Base-by-base conservation (phyloP, 345 rosid genomes). In the Euphorbia lathyris region DNA sequence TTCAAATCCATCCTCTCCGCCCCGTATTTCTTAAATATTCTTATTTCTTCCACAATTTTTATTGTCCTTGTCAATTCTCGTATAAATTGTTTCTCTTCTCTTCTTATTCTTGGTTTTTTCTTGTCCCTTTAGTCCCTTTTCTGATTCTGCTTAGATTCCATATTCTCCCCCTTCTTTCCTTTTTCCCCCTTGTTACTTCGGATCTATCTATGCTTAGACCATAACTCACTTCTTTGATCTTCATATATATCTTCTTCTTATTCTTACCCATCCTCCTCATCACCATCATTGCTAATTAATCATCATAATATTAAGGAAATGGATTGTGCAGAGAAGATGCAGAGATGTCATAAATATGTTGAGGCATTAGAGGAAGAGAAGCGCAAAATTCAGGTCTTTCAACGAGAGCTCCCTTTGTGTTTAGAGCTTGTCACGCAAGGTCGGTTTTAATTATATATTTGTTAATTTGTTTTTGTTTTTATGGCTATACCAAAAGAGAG, bases 341-440 rank as follows among this genome's bases (percentile, higher is more conserved):
- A 81, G 81, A 70, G 84, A 69, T 81, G 88, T 63, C 83, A 81
- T 25, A 85, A 83, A 66, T 86, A 92, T 72, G 81, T 92, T 27
- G 85, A 87, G 23, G 92, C 91, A 20, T 79, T 95, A 12, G 91
- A 92, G 77, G 97, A 88, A 76, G 99, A 95, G 85, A 79, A 83
- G 65, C 87, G 91, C 30, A 95, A 95, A 85, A 90, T 95, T 77
- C 90, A 84, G 64, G 97, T 95, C 48, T 95, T 95, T 71, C 87
- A 87, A 63, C 92, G 97, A 26, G 97, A 95, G 76, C 97, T 95
- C 77, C 99, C 99, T 67, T 82, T 95, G 71, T 95, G 97, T 76
- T 76, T 92, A 55, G 90, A 95, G 72, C 97, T 95, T 66, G 99
- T 95, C 27, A 86, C 88, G 20, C 93, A 86, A 85, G 97, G 99